phyloP scores from a whole-genome alignment of 768 basidiomycete genomes.

The Mycena haematopus region DNA sequence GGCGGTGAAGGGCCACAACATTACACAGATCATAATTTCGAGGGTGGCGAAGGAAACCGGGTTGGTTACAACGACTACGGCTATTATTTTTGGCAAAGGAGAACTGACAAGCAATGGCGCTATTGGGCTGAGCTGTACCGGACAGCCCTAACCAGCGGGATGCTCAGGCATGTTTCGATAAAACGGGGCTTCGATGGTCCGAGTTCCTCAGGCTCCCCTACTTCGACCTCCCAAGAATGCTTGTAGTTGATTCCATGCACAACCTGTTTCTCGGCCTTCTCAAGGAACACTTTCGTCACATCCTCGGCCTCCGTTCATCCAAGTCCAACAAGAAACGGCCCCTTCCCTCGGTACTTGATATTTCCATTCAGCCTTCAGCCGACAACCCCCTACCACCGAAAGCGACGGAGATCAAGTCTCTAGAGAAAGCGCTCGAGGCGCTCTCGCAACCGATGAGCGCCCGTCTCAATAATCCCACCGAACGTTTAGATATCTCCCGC shows the following conservation, averaged over 20 bases:
- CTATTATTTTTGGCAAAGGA: background rate
- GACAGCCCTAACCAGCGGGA: background rate
- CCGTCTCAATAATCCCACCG: background rate
- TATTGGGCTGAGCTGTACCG: background rate
- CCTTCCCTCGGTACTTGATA: no score
- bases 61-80: background rate
- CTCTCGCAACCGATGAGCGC: background rate
- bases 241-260: constrained; percentile 12
- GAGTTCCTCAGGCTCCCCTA: constrained; percentile 7
- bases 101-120: background rate
- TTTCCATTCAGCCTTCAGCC: no score
- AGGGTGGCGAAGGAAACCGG: background rate
- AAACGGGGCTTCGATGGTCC: constrained; percentile 1
- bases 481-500: background rate
- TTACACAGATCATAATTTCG: background rate
- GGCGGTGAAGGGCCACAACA: background rate
- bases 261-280: constrained; percentile 10
- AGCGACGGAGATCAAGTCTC: background rate
- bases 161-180: background rate
- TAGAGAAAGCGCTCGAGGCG: background rate
- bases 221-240: background rate
- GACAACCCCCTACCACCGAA: background rate
- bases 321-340: background rate
- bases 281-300: constrained; percentile 2
- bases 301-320: background rate